These are phyloP conservation scores for Penicillium sp. DNA, from an alignment of 2,329 filamentous ascomycete genomes.

Conservation along the genomic window DNA sequence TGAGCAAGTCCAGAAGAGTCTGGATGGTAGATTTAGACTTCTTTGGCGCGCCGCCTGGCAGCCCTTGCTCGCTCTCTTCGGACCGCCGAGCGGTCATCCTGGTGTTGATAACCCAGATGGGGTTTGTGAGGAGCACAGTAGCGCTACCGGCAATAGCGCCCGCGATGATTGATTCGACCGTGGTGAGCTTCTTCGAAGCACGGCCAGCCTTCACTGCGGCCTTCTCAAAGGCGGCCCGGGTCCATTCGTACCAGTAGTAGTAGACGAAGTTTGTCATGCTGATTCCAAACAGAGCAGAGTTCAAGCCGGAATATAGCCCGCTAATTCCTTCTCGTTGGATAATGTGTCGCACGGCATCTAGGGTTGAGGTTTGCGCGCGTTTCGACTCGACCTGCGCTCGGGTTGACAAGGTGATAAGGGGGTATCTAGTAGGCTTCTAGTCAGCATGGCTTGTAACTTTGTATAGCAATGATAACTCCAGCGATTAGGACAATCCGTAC, in stretches of 20 bases:
- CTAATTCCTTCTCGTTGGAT: slow-evolving; percentile 84
- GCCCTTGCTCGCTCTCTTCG: slow-evolving; percentile 42
- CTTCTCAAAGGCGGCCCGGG: slow-evolving; percentile 73
- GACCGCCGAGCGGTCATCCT: slow-evolving; percentile 89
- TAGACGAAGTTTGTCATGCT: slow-evolving; percentile 99
- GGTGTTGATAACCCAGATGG: slow-evolving; percentile 99
- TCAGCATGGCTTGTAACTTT: neutral
- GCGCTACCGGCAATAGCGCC: slow-evolving; percentile 90
- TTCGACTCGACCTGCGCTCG: slow-evolving; percentile 97
- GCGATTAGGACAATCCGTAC: slow-evolving; percentile 45
- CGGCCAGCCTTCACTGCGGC: slow-evolving; percentile 71
- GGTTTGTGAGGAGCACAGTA: slow-evolving; percentile 94
- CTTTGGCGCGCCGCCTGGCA: slow-evolving; percentile 32
- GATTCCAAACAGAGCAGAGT: slow-evolving; percentile 94
- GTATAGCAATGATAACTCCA: neutral
- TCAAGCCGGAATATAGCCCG: slow-evolving; percentile 87
- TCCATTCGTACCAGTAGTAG: slow-evolving; percentile 99
- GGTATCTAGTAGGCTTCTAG: slow-evolving; percentile 61
- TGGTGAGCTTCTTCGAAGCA: slow-evolving; percentile 76
- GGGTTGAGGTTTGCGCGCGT: slow-evolving; percentile 78
- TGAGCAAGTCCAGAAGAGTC: slow-evolving; percentile 75
- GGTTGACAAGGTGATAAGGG: slow-evolving; percentile 94
- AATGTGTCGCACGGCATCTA: slow-evolving; percentile 79
- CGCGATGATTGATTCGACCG: slow-evolving; percentile 89
- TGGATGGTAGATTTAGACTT: slow-evolving; percentile 70